Evolutionary conservation across 2,329 filamentous ascomycete species (phyloP), one percentile per base, ranked within the genome.

Genomic region (Magnaporthiopsis rhizophila): DNA sequence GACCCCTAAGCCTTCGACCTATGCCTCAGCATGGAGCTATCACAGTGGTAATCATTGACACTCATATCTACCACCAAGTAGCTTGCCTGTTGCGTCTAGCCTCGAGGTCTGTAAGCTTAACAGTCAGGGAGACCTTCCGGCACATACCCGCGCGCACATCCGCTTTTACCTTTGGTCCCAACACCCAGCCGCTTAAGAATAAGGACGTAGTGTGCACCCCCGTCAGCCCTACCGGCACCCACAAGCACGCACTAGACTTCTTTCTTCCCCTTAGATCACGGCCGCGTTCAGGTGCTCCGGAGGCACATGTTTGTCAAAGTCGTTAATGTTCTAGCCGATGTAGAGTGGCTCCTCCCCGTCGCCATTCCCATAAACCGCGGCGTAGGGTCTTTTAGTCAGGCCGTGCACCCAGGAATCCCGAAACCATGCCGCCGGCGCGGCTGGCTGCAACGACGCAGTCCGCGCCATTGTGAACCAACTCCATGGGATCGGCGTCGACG

Each of bases 281-380:
- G 56, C 9, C 11, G 64, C 67, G 62, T 72, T 76, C 3, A 80
- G 66, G 1, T 66, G 18, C 0, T 72, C 68, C 0, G 72, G 60
- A 1, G 72, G 67, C 0, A 78, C 75, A 13, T 79, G 65, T 0
- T 61, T 9, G 1, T 68, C 38, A 34, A 71, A 73, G 59, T 73
- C 69, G 0, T 50, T 21, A 5, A 50, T 8, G 18, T n/a, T 50
- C 7, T n/a, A 21, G 45, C 45, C 21, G 18, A 50, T 50, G 45
- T 21, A 50, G 45, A 50, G 18, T 3, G 45, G 45, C 45, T 50
- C 45, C 13, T 15, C 12, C 0, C 9, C 13, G 21, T 50, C 45
- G 6, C 45, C 11, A 6, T 21, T 5, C 18, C 45, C 45, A 2
- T 18, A 9, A 1, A n/a, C n/a, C 1, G 8, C n/a, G 18, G 9